Base-by-base conservation (phyloP, 768 basidiomycete genomes). In the Russula foetens region DNA sequence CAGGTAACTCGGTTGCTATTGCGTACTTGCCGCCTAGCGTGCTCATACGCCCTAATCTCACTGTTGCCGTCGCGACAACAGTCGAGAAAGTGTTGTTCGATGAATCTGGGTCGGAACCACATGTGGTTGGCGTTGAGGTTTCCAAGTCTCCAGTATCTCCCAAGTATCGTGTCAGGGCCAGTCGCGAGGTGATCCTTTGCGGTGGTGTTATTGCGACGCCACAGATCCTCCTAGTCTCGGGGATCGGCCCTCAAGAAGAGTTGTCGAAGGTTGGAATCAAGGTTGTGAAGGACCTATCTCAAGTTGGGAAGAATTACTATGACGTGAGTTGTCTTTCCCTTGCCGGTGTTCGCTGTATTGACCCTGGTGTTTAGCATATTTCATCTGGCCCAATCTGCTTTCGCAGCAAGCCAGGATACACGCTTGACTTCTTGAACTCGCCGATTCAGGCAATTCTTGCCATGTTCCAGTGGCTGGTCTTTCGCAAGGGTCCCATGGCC, bases 201-300 rank as follows among this genome's bases (percentile, higher is more conserved):
- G 67, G 63, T 21, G 69, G 69, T n/a, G 23, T 60, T 19, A 31
- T 68, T 53, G 66, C 59, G n/a, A 66, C 74, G 1, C 71, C 77
- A 31, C 75, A 77, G 47, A 62, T 79, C 19, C 71, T 79, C 1
- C 69, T 76, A 51, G 67, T 77, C 15, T 75, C 74, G n/a, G 77
- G 77, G 14, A 68, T 79, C 62, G 77, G 77, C 26, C 73, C 75
- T 17, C 67, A 69, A 26, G 67, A 60, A 3, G 67, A 72, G 11
- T 62, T 77, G 9, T 66, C 69, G 26, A 59, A 53, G 24, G 61
- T 72, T 48, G 68, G 68, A 15, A 73, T 80, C 31, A 48, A 53
- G 21, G 53, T 54, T 5, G 49, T 61, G 17, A 61, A 65, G 35
- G 52, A 58, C 33, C 33, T 64, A 39, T 12, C 63, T 2, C 59